These are phyloP conservation scores for Fistulinella staudtii DNA, from an alignment of 1,284 basidiomycete species.

Conservation along the genomic window DNA sequence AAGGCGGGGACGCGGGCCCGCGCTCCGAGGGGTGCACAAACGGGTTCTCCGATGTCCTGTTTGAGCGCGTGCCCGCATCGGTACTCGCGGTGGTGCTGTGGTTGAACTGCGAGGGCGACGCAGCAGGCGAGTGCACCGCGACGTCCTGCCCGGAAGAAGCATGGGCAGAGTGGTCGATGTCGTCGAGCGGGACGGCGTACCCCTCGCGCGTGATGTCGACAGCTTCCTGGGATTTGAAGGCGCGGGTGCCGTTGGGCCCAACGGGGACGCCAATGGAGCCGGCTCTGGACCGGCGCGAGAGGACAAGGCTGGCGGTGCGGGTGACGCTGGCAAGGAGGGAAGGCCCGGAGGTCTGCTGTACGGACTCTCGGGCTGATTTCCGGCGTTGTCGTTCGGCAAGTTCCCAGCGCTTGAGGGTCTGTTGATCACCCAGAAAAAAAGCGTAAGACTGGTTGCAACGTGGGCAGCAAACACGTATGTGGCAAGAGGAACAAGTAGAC, in stretches of 20 bases:
- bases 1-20: slow-evolving; percentile 4
- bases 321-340: slow-evolving; percentile 55
- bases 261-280: slow-evolving; percentile 24
- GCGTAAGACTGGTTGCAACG: slow-evolving; percentile 6
- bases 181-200: slow-evolving; percentile 45
- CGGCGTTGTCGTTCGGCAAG: slow-evolving; percentile 64
- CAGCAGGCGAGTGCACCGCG: slow-evolving; percentile 37
- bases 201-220: slow-evolving; percentile 35
- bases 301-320: slow-evolving; percentile 51
- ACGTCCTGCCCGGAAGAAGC: slow-evolving; percentile 25
- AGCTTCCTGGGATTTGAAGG: slow-evolving; percentile 48
- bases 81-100: slow-evolving; percentile 12
- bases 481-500: neutral
- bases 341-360: slow-evolving; percentile 26
- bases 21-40: slow-evolving; percentile 46
- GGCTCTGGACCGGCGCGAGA: slow-evolving; percentile 18
- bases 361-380: slow-evolving; percentile 56
- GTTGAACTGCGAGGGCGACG: slow-evolving; percentile 28
- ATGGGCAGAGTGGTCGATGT: slow-evolving; percentile 35
- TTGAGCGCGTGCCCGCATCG: slow-evolving; percentile 4
- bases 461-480: slow-evolving; percentile 1
- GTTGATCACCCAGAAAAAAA: neutral
- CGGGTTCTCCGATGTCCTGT: slow-evolving; percentile 38
- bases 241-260: slow-evolving; percentile 31
- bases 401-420: slow-evolving; percentile 76